Evolutionary conservation across 768 basidiomycete species (phyloP).

Genomic region (Lentinula aciculospora): DNA sequence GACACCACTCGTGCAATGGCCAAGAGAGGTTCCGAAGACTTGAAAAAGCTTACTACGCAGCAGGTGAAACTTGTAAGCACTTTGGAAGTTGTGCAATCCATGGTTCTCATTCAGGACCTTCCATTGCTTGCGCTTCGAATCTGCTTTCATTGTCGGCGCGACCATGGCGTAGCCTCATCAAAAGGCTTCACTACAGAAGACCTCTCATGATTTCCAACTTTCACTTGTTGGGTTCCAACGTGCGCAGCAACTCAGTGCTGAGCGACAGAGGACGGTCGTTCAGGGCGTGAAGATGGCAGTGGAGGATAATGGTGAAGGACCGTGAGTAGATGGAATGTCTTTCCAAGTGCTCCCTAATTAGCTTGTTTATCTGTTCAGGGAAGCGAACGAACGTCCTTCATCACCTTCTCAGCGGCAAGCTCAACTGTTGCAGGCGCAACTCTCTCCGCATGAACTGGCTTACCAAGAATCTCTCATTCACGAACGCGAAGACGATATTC

Average conservation of each 20-base stretch:
- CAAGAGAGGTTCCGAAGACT: slow-evolving; percentile 87
- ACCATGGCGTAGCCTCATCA: slow-evolving; percentile 56
- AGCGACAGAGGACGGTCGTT: slow-evolving; percentile 84
- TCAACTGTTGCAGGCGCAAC: slow-evolving; percentile 60
- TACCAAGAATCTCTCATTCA: slow-evolving; percentile 94
- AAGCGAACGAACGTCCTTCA: slow-evolving; percentile 29
- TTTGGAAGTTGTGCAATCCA: background rate
- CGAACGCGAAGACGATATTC: slow-evolving; percentile 91
- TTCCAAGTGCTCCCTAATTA: background rate
- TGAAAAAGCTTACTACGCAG: slow-evolving; percentile 80
- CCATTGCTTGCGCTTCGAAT: background rate
- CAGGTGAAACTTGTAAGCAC: slow-evolving; percentile 52
- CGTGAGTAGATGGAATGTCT: background rate
- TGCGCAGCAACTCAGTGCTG: slow-evolving; percentile 85
- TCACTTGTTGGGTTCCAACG: slow-evolving; percentile 90
- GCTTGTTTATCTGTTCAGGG: slow-evolving; percentile 5
- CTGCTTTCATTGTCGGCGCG: background rate
- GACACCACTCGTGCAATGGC: slow-evolving; percentile 94
- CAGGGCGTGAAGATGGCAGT: slow-evolving; percentile 81
- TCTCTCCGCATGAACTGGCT: slow-evolving; percentile 89
- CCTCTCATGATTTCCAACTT: slow-evolving; percentile 87
- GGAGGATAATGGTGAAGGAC: slow-evolving; percentile 50
- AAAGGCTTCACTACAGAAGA: slow-evolving; percentile 85
- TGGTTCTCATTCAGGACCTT: background rate
- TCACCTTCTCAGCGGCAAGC: slow-evolving; percentile 62